These are phyloP conservation scores for Cyberlindnera petersonii DNA, from an alignment of 805 yeast genomes.

Conservation along the genomic window DNA sequence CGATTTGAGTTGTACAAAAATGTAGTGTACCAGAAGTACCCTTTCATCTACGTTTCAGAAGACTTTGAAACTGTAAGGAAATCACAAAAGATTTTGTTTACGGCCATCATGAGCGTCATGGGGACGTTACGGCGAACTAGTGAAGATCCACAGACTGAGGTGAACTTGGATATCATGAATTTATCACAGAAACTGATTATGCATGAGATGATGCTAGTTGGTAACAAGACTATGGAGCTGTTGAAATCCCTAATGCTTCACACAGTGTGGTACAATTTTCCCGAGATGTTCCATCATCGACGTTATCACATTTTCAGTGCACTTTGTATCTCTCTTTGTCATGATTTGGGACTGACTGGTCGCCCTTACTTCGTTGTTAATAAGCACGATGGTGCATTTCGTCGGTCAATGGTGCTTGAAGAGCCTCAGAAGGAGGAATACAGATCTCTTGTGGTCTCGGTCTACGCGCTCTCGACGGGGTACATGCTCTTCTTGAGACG, in stretches of 20 bases:
- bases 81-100: slow-evolving; percentile 57
- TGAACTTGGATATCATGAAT: slow-evolving; percentile 47
- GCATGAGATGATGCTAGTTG: slow-evolving; percentile 61
- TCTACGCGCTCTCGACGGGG: slow-evolving; percentile 60
- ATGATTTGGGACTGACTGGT: slow-evolving; percentile 72
- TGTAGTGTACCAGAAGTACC: slow-evolving; percentile 44
- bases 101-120: slow-evolving; percentile 60
- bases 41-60: slow-evolving; percentile 53
- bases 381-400: slow-evolving; percentile 38
- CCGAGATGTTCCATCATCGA: slow-evolving; percentile 77
- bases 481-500: slow-evolving; percentile 65
- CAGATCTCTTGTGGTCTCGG: slow-evolving; percentile 49
- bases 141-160: slow-evolving; percentile 27
- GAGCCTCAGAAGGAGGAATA: slow-evolving; percentile 43
- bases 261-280: slow-evolving; percentile 77
- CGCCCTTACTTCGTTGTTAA: slow-evolving; percentile 41
- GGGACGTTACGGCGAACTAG: slow-evolving; percentile 38
- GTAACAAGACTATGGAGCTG: slow-evolving; percentile 66
- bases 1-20: slow-evolving; percentile 50
- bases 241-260: slow-evolving; percentile 58
- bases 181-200: slow-evolving; percentile 48
- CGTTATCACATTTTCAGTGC: slow-evolving; percentile 68
- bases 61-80: slow-evolving; percentile 43
- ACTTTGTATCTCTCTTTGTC: slow-evolving; percentile 62
- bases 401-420: slow-evolving; percentile 36